phyloP scores from a whole-genome alignment of 2,329 filamentous ascomycete species.

The Penicillium sp. region DNA sequence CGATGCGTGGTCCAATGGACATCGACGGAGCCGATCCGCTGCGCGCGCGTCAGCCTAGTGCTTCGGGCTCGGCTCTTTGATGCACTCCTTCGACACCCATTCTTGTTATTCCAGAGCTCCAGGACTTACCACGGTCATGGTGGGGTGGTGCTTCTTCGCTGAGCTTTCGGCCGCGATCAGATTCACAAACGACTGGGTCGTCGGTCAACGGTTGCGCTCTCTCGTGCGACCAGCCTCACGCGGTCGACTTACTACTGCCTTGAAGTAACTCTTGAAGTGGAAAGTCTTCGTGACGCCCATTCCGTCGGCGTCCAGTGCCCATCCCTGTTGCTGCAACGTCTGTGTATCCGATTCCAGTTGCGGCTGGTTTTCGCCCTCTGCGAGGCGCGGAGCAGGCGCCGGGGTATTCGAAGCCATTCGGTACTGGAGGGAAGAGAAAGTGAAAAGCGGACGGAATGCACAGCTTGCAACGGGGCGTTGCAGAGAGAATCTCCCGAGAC shows the following conservation, averaged over 20 bases:
- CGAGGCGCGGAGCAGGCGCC: slow-evolving; percentile 28
- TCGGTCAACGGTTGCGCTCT: slow-evolving; percentile 1
- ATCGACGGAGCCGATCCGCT: slow-evolving; percentile 39
- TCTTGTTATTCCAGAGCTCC: too few species aligned
- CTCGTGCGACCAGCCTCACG: not conserved
- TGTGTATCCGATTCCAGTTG: slow-evolving; percentile 25
- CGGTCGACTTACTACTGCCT: slow-evolving; percentile 32
- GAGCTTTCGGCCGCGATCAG: slow-evolving; percentile 39
- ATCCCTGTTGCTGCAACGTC: slow-evolving; percentile 30
- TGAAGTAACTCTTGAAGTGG: slow-evolving; percentile 41
- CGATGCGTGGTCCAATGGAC: slow-evolving; percentile 43
- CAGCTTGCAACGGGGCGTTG: not conserved
- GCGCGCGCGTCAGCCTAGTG: slow-evolving; percentile 6
- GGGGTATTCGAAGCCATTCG: slow-evolving; percentile 22
- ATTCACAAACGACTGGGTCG: slow-evolving; percentile 36
- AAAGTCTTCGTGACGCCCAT: slow-evolving; percentile 40
- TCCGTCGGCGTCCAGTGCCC: slow-evolving; percentile 34
- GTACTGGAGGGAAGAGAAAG: slow-evolving; percentile 1
- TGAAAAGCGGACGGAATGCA: not conserved
- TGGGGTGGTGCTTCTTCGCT: slow-evolving; percentile 40
- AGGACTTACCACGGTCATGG: slow-evolving; percentile 37
- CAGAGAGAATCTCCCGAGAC: slow-evolving; percentile 6
- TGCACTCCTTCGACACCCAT: too few species aligned
- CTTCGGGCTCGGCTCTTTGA: not conserved
- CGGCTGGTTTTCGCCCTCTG: slow-evolving; percentile 30